These are phyloP conservation scores for Trichoderma sp. DNA, from an alignment of 2,329 filamentous ascomycete genomes.

Conservation along the genomic window DNA sequence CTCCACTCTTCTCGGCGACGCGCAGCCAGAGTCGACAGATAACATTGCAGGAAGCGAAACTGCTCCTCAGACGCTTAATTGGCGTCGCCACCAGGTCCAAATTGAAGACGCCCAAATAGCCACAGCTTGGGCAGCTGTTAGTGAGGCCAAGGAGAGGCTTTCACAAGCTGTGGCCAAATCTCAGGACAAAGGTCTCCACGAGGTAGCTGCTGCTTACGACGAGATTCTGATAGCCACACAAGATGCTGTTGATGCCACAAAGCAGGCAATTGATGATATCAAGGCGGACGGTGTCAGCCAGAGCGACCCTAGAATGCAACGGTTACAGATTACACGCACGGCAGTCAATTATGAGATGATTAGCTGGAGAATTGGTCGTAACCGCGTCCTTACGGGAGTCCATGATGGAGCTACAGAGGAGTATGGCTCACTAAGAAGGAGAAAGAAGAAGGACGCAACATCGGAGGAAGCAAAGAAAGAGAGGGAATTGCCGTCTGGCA, in stretches of 20 bases:
- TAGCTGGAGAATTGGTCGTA: constrained; percentile 91
- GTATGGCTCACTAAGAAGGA: constrained; percentile 52
- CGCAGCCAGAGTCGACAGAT: constrained; percentile 49
- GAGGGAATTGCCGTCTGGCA: constrained; percentile 69
- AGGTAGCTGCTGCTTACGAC: constrained; percentile 86
- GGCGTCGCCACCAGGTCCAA: constrained; percentile 81
- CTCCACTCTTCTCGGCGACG: constrained; percentile 63
- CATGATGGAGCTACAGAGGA: constrained; percentile 71
- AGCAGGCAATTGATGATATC: constrained; percentile 89
- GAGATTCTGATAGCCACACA: constrained; percentile 87
- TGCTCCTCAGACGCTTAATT: constrained; percentile 74
- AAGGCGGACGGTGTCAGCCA: constrained; percentile 79
- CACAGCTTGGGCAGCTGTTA: constrained; percentile 73
- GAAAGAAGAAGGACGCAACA: constrained; percentile 50
- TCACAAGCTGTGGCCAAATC: constrained; percentile 50
- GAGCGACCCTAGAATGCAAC: constrained; percentile 85
- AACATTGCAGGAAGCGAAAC: constrained; percentile 54
- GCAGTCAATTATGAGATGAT: constrained; percentile 94
- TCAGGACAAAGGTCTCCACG: constrained; percentile 53
- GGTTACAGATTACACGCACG: constrained; percentile 86
- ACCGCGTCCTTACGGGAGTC: constrained; percentile 82
- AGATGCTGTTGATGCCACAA: constrained; percentile 90
- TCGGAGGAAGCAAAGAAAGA: constrained; percentile 46
- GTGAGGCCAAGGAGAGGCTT: constrained; percentile 53
- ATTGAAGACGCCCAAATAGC: constrained; percentile 94